These are phyloP conservation scores for Tricharina praecox DNA, from an alignment of 495 filamentous ascomycete species.

Conservation along the genomic window DNA sequence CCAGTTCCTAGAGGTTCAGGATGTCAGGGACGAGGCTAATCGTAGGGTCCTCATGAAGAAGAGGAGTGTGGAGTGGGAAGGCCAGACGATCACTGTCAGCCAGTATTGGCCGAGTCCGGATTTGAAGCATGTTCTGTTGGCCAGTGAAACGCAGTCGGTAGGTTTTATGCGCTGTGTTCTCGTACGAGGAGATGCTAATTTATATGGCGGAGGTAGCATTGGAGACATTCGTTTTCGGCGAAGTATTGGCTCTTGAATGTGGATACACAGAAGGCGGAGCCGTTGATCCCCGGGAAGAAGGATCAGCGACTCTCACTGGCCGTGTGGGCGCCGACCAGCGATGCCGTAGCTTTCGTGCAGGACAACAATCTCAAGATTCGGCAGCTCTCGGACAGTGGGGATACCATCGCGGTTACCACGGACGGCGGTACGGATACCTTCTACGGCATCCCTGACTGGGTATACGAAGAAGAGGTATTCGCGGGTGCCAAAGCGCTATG, in stretches of 20 bases:
- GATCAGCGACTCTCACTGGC: slow-evolving; percentile 66
- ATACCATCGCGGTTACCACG: slow-evolving; percentile 55
- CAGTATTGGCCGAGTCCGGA: slow-evolving; percentile 63
- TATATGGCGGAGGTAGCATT: slow-evolving; percentile 38
- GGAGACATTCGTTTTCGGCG: slow-evolving; percentile 74
- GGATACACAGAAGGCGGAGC: slow-evolving; percentile 55
- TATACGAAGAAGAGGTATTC: slow-evolving; percentile 96
- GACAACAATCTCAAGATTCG: slow-evolving; percentile 81
- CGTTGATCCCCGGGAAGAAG: slow-evolving; percentile 53
- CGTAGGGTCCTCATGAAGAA: slow-evolving; percentile 54
- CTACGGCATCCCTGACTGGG: slow-evolving; percentile 97
- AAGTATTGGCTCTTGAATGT: slow-evolving; percentile 93
- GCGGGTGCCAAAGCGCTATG: slow-evolving; percentile 65
- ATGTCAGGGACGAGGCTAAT: slow-evolving; percentile 33
- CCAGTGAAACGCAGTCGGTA: slow-evolving; percentile 39
- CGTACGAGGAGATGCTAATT: background rate
- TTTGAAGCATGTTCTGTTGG: slow-evolving; percentile 65
- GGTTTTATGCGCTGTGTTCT: background rate
- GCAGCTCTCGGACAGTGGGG: slow-evolving; percentile 37
- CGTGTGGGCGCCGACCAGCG: slow-evolving; percentile 72
- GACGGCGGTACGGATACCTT: slow-evolving; percentile 78
- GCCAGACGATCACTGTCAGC: slow-evolving; percentile 34
- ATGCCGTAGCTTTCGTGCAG: slow-evolving; percentile 68
- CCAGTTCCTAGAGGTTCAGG: slow-evolving; percentile 26
- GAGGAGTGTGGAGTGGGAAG: slow-evolving; percentile 40